Evolutionary conservation across 2,329 filamentous ascomycete species (phyloP).

Genomic region (Fusarium bactridioides): DNA sequence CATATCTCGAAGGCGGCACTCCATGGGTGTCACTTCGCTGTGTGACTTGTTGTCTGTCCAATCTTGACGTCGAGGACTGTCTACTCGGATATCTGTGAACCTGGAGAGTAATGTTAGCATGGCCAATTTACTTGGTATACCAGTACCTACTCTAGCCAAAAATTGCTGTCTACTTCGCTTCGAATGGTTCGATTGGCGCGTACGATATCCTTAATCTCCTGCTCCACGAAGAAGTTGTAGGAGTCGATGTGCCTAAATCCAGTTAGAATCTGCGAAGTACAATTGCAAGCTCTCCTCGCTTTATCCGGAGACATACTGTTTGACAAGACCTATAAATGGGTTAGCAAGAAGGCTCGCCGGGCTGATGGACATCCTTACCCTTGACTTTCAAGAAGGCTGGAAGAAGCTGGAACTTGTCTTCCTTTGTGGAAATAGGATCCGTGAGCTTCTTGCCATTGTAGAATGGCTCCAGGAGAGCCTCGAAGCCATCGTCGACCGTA

Average conservation of each 20-base stretch:
- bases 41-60: slow-evolving; percentile 74
- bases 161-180: slow-evolving; percentile 91
- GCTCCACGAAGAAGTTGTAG: slow-evolving; percentile 97
- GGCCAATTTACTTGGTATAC: not conserved
- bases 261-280: slow-evolving; percentile 16
- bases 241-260: slow-evolving; percentile 82
- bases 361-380: slow-evolving; percentile 54
- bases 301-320: slow-evolving; percentile 67
- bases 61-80: slow-evolving; percentile 80
- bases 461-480: slow-evolving; percentile 71
- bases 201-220: slow-evolving; percentile 96
- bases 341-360: slow-evolving; percentile 34
- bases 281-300: not conserved
- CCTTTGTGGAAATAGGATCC: slow-evolving; percentile 68
- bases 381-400: slow-evolving; percentile 99
- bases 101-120: slow-evolving; percentile 43
- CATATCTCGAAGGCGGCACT: slow-evolving; percentile 94
- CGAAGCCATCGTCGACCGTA: slow-evolving; percentile 68
- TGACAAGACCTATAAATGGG: slow-evolving; percentile 71
- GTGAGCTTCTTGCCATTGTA: slow-evolving; percentile 74
- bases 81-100: slow-evolving; percentile 89
- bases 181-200: slow-evolving; percentile 87
- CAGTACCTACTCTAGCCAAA: slow-evolving; percentile 75
- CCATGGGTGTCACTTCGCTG: slow-evolving; percentile 87
- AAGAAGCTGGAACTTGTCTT: slow-evolving; percentile 96